Conservation (phyloP, 2,329 filamentous ascomycete genomes). For the Furcasterigmium sp. region DNA sequence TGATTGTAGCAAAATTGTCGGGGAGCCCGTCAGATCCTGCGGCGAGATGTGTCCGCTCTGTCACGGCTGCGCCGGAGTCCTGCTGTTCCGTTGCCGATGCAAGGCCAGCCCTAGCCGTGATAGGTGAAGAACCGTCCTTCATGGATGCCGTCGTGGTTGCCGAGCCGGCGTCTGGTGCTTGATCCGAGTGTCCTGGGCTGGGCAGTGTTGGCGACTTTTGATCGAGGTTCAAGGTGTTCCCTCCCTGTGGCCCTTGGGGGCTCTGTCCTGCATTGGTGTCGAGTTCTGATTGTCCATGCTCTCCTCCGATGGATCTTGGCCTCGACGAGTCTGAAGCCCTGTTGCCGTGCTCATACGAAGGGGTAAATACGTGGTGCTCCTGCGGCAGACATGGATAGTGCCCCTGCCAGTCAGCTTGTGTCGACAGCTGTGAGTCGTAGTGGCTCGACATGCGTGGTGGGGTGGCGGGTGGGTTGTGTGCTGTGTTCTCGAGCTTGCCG, state of each 20-base stretch:
- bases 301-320: conserved; percentile 28
- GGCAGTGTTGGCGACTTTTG: conserved; percentile 34
- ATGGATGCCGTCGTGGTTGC: not conserved
- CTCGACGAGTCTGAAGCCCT: conserved; percentile 27
- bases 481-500: conserved; percentile 44
- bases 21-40: no score
- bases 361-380: conserved; percentile 38
- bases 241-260: conserved; percentile 27
- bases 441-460: conserved; percentile 53
- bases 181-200: conserved; percentile 26
- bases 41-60: no score
- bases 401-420: conserved; percentile 52
- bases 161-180: conserved; percentile 17
- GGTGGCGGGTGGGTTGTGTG: conserved; percentile 34
- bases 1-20: conserved; percentile 13
- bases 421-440: conserved; percentile 45
- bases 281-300: conserved; percentile 50
- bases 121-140: not conserved
- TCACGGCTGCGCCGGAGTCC: no score
- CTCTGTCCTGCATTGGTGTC: conserved; percentile 55
- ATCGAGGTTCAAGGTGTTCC: conserved; percentile 35
- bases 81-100: no score
- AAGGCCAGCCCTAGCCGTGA: not conserved
- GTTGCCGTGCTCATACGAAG: conserved; percentile 36
- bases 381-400: conserved; percentile 46